A percentile compares a stretch with the other conserved stretches of the same genome.
Conservation (phyloP, 768 basidiomycete genomes). For the Podaxis carcinomalis region DNA sequence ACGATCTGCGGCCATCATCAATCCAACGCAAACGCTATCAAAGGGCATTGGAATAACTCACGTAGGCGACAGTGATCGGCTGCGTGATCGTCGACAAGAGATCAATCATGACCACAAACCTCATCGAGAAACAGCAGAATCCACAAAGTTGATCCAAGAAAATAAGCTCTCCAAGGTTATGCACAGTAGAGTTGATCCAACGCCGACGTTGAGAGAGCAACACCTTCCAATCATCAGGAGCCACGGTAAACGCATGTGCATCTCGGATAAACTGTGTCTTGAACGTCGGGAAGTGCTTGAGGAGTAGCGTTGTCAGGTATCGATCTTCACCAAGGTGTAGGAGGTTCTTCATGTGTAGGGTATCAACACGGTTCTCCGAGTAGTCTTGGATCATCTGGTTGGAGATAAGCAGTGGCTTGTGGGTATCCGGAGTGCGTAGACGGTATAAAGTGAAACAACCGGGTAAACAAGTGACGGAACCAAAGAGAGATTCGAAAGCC, state of each 20-base stretch:
- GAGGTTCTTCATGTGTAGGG: constrained; percentile 97
- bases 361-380: constrained; percentile 94
- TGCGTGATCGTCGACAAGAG: constrained; percentile 81
- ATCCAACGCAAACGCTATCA: neutral
- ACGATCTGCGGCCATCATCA: constrained; percentile 52
- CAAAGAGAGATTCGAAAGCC: constrained; percentile 94
- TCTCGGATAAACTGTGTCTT: constrained; percentile 96
- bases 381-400: constrained; percentile 91
- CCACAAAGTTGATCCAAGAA: constrained; percentile 91
- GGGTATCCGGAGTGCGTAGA: constrained; percentile 88
- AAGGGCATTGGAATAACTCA: constrained; percentile 40
- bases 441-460: constrained; percentile 99
- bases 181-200: constrained; percentile 99
- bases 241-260: constrained; percentile 91
- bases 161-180: constrained; percentile 91
- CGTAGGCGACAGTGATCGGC: constrained; percentile 86
- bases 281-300: constrained; percentile 92
- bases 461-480: constrained; percentile 96
- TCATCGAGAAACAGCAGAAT: constrained; percentile 99
- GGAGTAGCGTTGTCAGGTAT: constrained; percentile 90
- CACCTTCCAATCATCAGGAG: constrained; percentile 94
- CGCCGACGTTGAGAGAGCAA: constrained; percentile 94
- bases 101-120: constrained; percentile 97
- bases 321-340: constrained; percentile 99
- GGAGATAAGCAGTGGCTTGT: constrained; percentile 91